Base-by-base conservation (phyloP, 2,329 filamentous ascomycete species). In the Ilyonectria destructans region DNA sequence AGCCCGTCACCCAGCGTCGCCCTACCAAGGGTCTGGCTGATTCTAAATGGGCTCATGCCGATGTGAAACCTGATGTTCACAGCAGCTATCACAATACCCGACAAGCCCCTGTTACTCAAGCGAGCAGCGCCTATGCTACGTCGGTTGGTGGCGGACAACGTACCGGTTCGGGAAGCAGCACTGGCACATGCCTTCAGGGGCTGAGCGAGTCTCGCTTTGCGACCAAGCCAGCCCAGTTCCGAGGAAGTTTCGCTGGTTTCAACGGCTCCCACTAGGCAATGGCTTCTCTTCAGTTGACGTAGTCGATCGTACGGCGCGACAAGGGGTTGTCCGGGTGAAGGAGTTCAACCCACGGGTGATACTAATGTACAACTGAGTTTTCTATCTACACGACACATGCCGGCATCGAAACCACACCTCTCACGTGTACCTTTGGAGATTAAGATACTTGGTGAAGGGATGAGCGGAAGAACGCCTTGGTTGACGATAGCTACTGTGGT, bases 201-300 rank as follows among this genome's bases (percentile, higher is more conserved):
- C 31, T 54, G 10, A 54, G 70, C 17, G 52, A 72, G 12, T 74
- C 72, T 3, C 64, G 66, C 6, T 74, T 57, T n/a, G 72, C 72
- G 13, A 70, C 17, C 17, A 58, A 56, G 26, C 64, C 64, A 0
- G 58, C 33, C 2, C 0, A 64, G 2, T 71, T 55, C 13, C 17
- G 45, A 23, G 64, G 68, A 21, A 49, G n/a, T 17, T 74, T 74
- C 17, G 71, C 72, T 6, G 71, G 72, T 5, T 13, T n/a, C 40
- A 43, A 19, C 5, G 40, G 15, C 17, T 43, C 52, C 46, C 59
- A 33, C 8, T 63, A 58, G 17, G 23, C 17, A 31, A 7, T 15
- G 2, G 6, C 9, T 21, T 10, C 23, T 12, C n/a, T 15, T 4
- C n/a, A 3, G 19, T 6, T 12, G n/a, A 23, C 13, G 5, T n/a